phyloP scores from a whole-genome alignment of 2,329 filamentous ascomycete genomes.

The Neopestalotiopsis sp. region DNA sequence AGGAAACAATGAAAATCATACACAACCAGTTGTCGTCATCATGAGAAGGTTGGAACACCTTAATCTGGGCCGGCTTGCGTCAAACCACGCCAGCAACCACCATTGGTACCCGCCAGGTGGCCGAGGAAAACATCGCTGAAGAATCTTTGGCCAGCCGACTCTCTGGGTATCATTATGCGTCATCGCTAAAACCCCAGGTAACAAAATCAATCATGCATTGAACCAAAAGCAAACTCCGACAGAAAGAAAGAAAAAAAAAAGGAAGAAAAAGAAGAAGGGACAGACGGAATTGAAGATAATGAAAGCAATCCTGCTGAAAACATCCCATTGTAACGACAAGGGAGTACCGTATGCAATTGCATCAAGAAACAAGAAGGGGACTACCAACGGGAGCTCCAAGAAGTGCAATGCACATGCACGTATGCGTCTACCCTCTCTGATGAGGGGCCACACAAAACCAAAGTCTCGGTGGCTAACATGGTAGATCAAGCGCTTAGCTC shows the following conservation, averaged over 20 bases:
- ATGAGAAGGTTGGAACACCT: neutral
- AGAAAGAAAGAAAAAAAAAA: neutral
- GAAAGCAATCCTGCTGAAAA: neutral
- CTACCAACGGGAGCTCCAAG: no score
- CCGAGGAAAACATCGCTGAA: neutral
- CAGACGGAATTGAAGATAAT: neutral
- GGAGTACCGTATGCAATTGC: neutral
- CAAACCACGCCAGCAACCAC: neutral
- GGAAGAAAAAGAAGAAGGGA: neutral
- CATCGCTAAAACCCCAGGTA: slow-evolving; percentile 3
- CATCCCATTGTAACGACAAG: neutral
- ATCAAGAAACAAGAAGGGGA: neutral
- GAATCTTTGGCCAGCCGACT: neutral
- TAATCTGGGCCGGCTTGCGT: neutral
- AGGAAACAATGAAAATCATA: neutral
- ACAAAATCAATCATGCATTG: neutral
- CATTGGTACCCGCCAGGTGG: neutral
- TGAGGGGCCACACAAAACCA: no score
- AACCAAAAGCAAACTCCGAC: no score
- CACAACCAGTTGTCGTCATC: neutral
- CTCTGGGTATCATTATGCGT: slow-evolving; percentile 19
- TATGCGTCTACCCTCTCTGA: no score
- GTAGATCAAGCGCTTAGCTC: no score
- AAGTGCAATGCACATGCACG: no score
- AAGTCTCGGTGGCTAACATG: no score